Percentiles rank a stretch among this genome's conserved stretches.
Conservation (phyloP, 2,329 filamentous ascomycete species). For the Incumbomyces delicatus region DNA sequence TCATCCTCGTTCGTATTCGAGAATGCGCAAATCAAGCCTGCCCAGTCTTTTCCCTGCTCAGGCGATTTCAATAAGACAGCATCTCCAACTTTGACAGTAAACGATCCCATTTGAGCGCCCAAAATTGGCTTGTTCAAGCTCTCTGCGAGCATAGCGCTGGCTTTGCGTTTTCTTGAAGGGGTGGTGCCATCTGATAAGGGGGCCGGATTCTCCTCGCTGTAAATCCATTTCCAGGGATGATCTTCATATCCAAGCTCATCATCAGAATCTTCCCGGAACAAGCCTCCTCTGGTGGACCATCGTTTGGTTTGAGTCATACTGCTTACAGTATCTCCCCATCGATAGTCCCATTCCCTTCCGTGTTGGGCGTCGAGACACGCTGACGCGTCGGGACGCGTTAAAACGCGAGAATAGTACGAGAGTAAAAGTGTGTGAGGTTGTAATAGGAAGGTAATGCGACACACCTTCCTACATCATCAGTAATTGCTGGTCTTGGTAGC, state of each 20-base stretch:
- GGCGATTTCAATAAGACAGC: conserved; percentile 80
- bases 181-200: conserved; percentile 8
- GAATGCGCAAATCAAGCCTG: conserved; percentile 80
- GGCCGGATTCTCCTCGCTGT: conserved; percentile 29
- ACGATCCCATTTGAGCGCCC: conserved; percentile 71
- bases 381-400: too few species aligned
- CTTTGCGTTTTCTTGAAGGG: conserved; percentile 20
- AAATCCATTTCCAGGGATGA: conserved; percentile 71
- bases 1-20: conserved; percentile 61
- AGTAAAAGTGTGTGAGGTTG: too few species aligned
- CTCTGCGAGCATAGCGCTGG: conserved; percentile 12
- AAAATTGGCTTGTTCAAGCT: conserved; percentile 45
- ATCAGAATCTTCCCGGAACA: conserved; percentile 70
- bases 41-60: conserved; percentile 79
- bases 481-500: too few species aligned
- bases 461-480: too few species aligned
- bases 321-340: background rate
- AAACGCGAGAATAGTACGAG: too few species aligned
- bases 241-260: conserved; percentile 72
- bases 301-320: conserved; percentile 24
- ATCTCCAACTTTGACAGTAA: conserved; percentile 74
- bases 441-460: too few species aligned
- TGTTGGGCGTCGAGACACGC: too few species aligned
- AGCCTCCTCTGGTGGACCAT: conserved; percentile 50
- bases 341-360: background rate